These are phyloP conservation scores for Backusella tarrabulga DNA, from an alignment of 192 early-diverging fungal genomes.

Conservation along the genomic window DNA sequence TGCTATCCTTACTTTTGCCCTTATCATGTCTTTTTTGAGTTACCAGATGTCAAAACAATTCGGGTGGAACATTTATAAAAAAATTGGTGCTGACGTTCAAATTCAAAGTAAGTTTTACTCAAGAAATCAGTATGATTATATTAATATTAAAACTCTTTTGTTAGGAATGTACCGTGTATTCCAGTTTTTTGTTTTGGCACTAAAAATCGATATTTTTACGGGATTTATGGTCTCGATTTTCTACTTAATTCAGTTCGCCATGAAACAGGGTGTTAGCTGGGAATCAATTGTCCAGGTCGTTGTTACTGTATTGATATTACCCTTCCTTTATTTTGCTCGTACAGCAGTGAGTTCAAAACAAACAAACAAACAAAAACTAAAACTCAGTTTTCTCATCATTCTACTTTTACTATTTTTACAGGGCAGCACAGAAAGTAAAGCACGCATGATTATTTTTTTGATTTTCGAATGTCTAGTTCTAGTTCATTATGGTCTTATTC, in stretches of 20 bases:
- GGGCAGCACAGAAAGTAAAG: constrained; percentile 32
- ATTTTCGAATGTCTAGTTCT: constrained; percentile 28
- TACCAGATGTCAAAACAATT: constrained; percentile 33
- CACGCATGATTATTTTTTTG: constrained; percentile 30
- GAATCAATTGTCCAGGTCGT: constrained; percentile 29
- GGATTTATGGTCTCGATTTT: constrained; percentile 67
- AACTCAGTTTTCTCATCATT: not conserved
- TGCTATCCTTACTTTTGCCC: constrained; percentile 28
- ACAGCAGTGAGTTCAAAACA: constrained; percentile 25
- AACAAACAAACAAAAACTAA: constrained; percentile 7
- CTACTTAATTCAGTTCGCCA: constrained; percentile 45
- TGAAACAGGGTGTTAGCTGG: constrained; percentile 22
- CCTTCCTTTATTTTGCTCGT: constrained; percentile 38
- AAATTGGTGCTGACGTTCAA: constrained; percentile 61
- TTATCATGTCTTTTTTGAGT: constrained; percentile 25
- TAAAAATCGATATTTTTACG: constrained; percentile 84
- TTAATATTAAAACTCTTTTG: not conserved
- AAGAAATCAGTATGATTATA: not conserved
- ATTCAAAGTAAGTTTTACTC: constrained; percentile 52
- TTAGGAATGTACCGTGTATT: constrained; percentile 60
- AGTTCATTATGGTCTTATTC: constrained; percentile 30
- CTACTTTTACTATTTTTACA: constrained; percentile 10
- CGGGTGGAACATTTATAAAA: constrained; percentile 63
- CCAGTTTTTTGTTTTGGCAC: constrained; percentile 75
- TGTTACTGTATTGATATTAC: constrained; percentile 26